Evolutionary conservation across 169 alveolate species (phyloP).

Genomic region (Fabrea salina): DNA sequence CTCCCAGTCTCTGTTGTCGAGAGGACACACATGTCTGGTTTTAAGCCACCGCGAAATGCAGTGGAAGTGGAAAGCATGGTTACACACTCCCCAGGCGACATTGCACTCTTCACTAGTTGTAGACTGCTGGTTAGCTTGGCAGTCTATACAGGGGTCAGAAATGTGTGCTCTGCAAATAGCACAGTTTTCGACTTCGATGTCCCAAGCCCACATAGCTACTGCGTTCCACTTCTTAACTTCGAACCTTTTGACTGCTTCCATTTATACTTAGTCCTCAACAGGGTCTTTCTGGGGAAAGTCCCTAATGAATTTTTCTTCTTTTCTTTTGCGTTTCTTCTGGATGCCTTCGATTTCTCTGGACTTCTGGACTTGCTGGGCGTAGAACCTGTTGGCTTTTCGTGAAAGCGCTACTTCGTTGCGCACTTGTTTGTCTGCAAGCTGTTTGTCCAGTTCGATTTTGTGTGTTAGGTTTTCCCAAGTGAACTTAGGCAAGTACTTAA

Average conservation of each 20-base stretch:
- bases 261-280: neutral
- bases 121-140: conserved; percentile 91
- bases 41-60: conserved; percentile 98
- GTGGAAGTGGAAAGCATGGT: conserved; percentile 99
- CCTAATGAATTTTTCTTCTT: neutral
- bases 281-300: neutral
- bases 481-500: conserved; percentile 73
- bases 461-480: conserved; percentile 80
- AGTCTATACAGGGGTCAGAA: conserved; percentile 97
- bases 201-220: conserved; percentile 99
- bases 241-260: conserved; percentile 63
- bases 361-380: conserved; percentile 42
- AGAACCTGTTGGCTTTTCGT: conserved; percentile 64
- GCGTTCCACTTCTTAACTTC: conserved; percentile 96
- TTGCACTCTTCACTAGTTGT: conserved; percentile 90
- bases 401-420: conserved; percentile 54
- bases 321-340: neutral
- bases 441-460: conserved; percentile 68
- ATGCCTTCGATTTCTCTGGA: conserved; percentile 30
- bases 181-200: conserved; percentile 97
- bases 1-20: conserved; percentile 95
- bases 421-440: conserved; percentile 63
- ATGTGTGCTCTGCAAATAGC: conserved; percentile 98
- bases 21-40: conserved; percentile 97
- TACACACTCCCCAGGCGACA: conserved; percentile 99